phyloP scores from a whole-genome alignment of 106 monocot species.

The Hemerocallis citrina region DNA sequence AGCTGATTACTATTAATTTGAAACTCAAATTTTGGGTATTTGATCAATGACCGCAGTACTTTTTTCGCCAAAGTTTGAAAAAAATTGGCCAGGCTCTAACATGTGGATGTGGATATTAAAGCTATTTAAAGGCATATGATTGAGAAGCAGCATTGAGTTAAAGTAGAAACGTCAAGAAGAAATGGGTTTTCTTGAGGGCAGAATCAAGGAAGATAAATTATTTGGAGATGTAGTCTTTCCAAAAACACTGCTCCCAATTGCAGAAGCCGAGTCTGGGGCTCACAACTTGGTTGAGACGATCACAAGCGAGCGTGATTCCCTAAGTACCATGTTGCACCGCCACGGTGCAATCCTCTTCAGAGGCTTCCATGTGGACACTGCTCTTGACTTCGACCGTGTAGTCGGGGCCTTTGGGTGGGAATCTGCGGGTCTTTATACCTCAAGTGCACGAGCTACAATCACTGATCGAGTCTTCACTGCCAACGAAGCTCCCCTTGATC shows the following conservation, averaged over 20 bases:
- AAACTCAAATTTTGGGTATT: too few relatives aligned
- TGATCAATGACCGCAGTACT: too few relatives aligned
- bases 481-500: constrained; percentile 14
- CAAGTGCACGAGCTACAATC: neutral
- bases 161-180: neutral
- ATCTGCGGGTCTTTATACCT: neutral
- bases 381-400: constrained; percentile 9
- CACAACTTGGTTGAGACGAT: neutral
- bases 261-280: neutral
- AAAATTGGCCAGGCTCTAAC: too few relatives aligned
- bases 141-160: too few relatives aligned
- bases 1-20: too few relatives aligned
- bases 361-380: constrained; percentile 13
- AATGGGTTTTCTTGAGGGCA: constrained; percentile 8
- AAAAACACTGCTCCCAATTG: constrained; percentile 10
- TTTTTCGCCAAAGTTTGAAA: too few relatives aligned
- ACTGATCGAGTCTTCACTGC: constrained; percentile 12
- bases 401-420: constrained; percentile 28
- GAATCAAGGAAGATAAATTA: neutral
- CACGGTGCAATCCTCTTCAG: constrained; percentile 23
- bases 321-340: neutral
- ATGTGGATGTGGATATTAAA: too few relatives aligned
- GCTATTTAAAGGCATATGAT: too few relatives aligned
- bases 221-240: constrained; percentile 6
- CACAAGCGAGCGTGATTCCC: neutral